phyloP scores from a whole-genome alignment of 2,329 filamentous ascomycete genomes.

The Decorospora gaudefroyi region DNA sequence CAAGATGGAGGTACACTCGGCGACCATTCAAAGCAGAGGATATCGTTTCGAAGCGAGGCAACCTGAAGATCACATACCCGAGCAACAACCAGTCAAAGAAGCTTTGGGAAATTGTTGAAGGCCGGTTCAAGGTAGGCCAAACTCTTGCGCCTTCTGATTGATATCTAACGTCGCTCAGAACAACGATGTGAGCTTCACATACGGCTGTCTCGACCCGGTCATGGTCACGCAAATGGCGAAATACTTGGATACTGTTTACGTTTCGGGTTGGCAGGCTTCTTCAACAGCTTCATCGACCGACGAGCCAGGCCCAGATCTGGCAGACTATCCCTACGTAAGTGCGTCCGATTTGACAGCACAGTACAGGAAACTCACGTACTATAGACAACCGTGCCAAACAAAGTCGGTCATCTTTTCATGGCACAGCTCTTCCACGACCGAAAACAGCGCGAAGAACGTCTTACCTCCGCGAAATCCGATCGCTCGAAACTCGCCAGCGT shows the following conservation, averaged over 20 bases:
- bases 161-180: constrained; percentile 58
- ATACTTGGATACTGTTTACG: constrained; percentile 97
- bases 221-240: constrained; percentile 99
- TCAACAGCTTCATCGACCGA: constrained; percentile 94
- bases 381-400: constrained; percentile 96
- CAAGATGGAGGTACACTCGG: constrained; percentile 91
- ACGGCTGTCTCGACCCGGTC: constrained; percentile 95
- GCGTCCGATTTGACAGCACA: background rate
- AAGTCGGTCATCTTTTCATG: constrained; percentile 96
- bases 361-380: constrained; percentile 15
- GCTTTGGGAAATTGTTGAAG: constrained; percentile 87
- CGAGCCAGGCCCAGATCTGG: constrained; percentile 95
- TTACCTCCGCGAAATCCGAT: constrained; percentile 73
- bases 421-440: constrained; percentile 99
- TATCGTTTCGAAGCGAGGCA: constrained; percentile 94
- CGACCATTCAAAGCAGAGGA: constrained; percentile 94
- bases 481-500: constrained; percentile 75
- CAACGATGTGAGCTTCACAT: constrained; percentile 87
- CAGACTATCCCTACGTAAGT: constrained; percentile 77
- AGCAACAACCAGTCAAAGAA: constrained; percentile 91
- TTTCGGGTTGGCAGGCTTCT: constrained; percentile 98
- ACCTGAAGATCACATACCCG: constrained; percentile 86
- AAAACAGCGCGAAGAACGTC: constrained; percentile 94
- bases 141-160: background rate
- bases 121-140: constrained; percentile 72